Evolutionary conservation across 108 stramenopile species (phyloP), one percentile per base, ranked within the genome.

Genomic region (Parietichytrium sp.): DNA sequence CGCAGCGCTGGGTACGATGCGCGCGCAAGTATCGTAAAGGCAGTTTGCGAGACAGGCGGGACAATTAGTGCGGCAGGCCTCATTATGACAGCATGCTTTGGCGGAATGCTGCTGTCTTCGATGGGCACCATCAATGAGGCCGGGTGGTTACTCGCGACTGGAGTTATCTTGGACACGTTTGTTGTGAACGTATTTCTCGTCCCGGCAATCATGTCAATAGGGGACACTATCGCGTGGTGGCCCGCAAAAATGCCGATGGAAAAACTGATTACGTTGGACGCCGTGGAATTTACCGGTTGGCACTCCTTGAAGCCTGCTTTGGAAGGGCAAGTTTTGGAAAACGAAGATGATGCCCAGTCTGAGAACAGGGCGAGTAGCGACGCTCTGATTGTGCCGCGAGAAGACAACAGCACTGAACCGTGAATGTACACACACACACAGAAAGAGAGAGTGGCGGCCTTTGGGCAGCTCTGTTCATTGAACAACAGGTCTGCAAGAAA

Each of bases 141-240:
- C 51, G 84, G 86, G 25, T 90, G 86, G 50, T 45, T 90, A n/a
- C 54, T 90, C 29, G 78, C 82, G 10, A 49, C 48, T 20, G 51
- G 84, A 13, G 85, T 88, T 30, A 54, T 90, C 49, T 26, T 90
- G 10, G 89, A 90, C 81, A 87, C 89, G 4, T 88, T 90, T 55
- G 84, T 90, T 29, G 83, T 90, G 26, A 85, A 86, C 33, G 85
- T 84, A 25, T 29, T 90, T 26, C 49, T 90, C 4, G 87, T 88
- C 18, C 84, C 84, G 3, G 79, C 83, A 3, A 50, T 86, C 3
- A 81, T 86, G 16, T 83, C 79, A 27, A 47, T 85, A n/a, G 61
- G 61, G 10, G 61, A 72, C 42, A 7, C 10, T 0, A 45, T 72
- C 20, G 61, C 61, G 20, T 72, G 61, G 61, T 42, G 42, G 61